A percentile compares a stretch with the other conserved stretches of the same genome.
phyloP scores from a whole-genome alignment of 225 moss, liverwort and hornwort species.

The Marchantia paleacea region DNA sequence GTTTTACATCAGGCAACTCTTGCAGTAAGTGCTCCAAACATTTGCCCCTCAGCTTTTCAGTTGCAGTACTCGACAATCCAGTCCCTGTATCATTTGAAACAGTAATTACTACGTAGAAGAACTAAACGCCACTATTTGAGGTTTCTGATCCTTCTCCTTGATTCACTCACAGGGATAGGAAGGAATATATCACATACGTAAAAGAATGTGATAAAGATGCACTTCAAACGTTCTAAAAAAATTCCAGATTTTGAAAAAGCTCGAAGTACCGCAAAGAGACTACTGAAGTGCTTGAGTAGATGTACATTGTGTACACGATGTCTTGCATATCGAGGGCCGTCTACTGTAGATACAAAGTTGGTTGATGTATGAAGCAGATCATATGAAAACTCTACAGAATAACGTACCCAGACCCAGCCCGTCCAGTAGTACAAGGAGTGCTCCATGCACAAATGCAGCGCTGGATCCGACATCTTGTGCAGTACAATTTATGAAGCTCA shows the following conservation, averaged over 20 bases:
- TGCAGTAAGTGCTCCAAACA: slow-evolving; percentile 69
- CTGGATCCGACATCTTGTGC: slow-evolving; percentile 52
- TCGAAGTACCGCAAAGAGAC: neutral
- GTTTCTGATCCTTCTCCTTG: no score
- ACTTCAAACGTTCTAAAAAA: no score
- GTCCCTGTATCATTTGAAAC: slow-evolving; percentile 33
- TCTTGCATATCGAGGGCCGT: neutral
- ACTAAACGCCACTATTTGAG: no score
- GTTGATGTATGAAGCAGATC: no score
- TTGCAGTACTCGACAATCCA: slow-evolving; percentile 62
- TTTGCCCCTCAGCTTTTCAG: slow-evolving; percentile 52
- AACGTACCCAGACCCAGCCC: slow-evolving; percentile 73
- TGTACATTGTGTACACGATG: neutral
- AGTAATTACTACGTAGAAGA: no score
- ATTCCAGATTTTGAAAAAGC: no score
- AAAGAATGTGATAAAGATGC: no score
- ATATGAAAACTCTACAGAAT: no score
- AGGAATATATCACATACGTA: no score
- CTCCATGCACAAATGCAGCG: slow-evolving; percentile 84
- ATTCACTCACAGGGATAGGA: no score
- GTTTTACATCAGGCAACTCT: slow-evolving; percentile 50
- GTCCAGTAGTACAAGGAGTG: slow-evolving; percentile 86
- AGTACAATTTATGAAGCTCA: slow-evolving; percentile 74
- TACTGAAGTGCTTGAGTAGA: neutral
- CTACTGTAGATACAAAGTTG: neutral